Evolutionary conservation across 2,329 filamentous ascomycete species (phyloP).

Genomic region (Hypoxylon sp.): DNA sequence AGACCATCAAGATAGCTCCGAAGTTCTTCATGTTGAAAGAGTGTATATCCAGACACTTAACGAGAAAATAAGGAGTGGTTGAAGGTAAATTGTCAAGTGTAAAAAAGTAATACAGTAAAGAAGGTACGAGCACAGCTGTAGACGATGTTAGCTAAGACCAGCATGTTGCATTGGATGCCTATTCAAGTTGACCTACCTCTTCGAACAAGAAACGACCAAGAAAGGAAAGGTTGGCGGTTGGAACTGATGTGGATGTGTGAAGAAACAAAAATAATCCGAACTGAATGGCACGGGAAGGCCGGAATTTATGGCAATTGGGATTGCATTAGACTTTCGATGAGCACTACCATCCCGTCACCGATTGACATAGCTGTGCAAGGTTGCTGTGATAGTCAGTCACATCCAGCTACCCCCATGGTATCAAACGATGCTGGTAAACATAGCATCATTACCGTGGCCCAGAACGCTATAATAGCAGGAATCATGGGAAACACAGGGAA

Average conservation of each 20-base stretch:
- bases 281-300: slow-evolving; percentile 33
- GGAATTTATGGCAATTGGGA: slow-evolving; percentile 43
- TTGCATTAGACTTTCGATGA: slow-evolving; percentile 23
- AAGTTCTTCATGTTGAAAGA: slow-evolving; percentile 59
- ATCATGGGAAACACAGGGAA: slow-evolving; percentile 36
- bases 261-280: slow-evolving; percentile 30
- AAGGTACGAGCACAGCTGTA: slow-evolving; percentile 51
- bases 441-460: slow-evolving; percentile 20
- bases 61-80: slow-evolving; percentile 38
- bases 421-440: slow-evolving; percentile 26
- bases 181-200: slow-evolving; percentile 46
- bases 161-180: slow-evolving; percentile 6
- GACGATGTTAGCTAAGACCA: slow-evolving; percentile 40
- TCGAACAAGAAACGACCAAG: slow-evolving; percentile 45
- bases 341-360: slow-evolving; percentile 26
- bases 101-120: slow-evolving; percentile 46
- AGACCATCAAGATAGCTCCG: slow-evolving; percentile 55
- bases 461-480: slow-evolving; percentile 26
- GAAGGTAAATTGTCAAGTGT: slow-evolving; percentile 40
- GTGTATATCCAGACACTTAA: slow-evolving; percentile 42
- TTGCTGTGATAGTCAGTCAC: slow-evolving; percentile 28
- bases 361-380: slow-evolving; percentile 32
- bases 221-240: slow-evolving; percentile 44
- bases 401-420: slow-evolving; percentile 27
- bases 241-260: slow-evolving; percentile 43